phyloP scores from a whole-genome alignment of 306 rosid genomes.

The Luffa aegyptiaca region DNA sequence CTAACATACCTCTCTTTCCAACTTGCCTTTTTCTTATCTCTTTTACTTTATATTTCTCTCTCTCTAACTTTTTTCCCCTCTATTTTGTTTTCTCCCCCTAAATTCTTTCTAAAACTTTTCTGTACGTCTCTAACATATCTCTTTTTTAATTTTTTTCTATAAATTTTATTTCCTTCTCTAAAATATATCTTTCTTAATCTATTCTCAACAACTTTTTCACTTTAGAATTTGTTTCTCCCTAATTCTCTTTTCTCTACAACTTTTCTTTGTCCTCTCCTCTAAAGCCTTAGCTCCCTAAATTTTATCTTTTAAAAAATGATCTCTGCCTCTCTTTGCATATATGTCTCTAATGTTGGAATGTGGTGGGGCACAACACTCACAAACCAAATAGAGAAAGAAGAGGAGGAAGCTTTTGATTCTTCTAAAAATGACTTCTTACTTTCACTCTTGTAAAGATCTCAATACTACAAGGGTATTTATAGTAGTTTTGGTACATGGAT shows the following conservation, averaged over 20 bases:
- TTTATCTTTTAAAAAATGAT: neutral
- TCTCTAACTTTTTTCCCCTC: neutral
- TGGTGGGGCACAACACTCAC: too few relatives aligned
- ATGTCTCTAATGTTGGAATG: neutral
- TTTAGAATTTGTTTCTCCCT: neutral
- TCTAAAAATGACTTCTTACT: too few relatives aligned
- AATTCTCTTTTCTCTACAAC: neutral
- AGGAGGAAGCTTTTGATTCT: too few relatives aligned
- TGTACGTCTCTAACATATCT: neutral
- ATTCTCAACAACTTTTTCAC: neutral
- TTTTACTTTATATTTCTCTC: neutral
- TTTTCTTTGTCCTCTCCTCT: neutral
- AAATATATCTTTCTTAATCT: neutral
- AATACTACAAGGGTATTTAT: too few relatives aligned
- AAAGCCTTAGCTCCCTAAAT: neutral
- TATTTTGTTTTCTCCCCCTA: neutral
- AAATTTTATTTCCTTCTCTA: neutral
- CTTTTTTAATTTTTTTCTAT: neutral
- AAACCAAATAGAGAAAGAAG: too few relatives aligned
- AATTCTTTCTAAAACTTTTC: neutral
- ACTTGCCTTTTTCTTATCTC: too few relatives aligned
- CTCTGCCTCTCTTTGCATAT: neutral
- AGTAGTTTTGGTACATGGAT: too few relatives aligned
- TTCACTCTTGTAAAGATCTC: too few relatives aligned
- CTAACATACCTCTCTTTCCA: neutral